These are phyloP conservation scores for Tolypocladium nubicola DNA, from an alignment of 2,329 filamentous ascomycete genomes.

Conservation along the genomic window DNA sequence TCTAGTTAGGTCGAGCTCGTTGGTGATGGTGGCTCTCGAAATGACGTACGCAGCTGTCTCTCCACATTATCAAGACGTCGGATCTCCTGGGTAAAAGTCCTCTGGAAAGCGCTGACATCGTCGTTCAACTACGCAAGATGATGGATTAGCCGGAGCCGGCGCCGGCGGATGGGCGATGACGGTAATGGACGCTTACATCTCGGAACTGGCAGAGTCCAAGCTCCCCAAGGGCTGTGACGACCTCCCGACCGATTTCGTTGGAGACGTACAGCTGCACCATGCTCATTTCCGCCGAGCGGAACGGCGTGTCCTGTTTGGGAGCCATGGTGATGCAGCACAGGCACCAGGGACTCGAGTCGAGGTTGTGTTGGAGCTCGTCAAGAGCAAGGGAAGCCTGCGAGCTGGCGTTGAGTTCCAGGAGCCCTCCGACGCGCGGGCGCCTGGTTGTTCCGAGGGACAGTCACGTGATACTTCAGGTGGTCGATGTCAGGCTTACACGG, in stretches of 20 bases:
- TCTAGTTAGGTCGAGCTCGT: constrained; percentile 17
- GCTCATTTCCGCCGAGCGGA: constrained; percentile 99
- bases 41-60: constrained; percentile 76
- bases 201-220: constrained; percentile 93
- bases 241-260: constrained; percentile 96
- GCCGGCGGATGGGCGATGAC: background rate
- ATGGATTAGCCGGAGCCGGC: background rate
- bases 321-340: constrained; percentile 39
- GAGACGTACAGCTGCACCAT: constrained; percentile 99
- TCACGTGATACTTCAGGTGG: constrained; percentile 14
- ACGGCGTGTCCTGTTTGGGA: constrained; percentile 77
- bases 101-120: constrained; percentile 86
- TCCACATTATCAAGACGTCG: constrained; percentile 96
- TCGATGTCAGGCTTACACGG: constrained; percentile 1
- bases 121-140: constrained; percentile 63
- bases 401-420: constrained; percentile 16
- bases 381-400: constrained; percentile 12
- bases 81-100: constrained; percentile 96
- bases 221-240: constrained; percentile 92
- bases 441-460: constrained; percentile 12
- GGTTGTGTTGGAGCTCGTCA: constrained; percentile 18
- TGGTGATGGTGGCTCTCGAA: constrained; percentile 5
- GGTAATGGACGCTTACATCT: constrained; percentile 56
- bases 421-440: constrained; percentile 8
- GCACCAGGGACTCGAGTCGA: constrained; percentile 18